Evolutionary conservation across 2,329 filamentous ascomycete genomes (phyloP), one percentile per base, ranked within the genome.

Genomic region (Colletotrichum truncatum): DNA sequence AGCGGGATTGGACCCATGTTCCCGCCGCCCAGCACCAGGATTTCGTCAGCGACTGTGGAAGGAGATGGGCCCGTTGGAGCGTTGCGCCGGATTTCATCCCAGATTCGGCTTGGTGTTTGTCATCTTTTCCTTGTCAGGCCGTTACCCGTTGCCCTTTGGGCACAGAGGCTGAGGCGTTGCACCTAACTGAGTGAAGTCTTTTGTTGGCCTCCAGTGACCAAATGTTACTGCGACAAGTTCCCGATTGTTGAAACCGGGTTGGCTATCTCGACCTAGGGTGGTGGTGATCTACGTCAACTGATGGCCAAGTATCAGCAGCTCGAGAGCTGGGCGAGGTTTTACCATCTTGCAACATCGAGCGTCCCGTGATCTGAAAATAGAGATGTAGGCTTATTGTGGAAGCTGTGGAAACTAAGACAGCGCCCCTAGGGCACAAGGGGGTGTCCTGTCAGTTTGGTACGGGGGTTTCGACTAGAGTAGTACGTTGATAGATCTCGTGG

Each of bases 101-200:
- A 48, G 32, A 66, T 66, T 64, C 36, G 64, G 64, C 30, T 46
- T 66, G 64, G 64, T 64, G 58, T 64, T 63, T 52, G 34, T 53
- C 59, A 53, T 39, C n/a, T 10, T 46, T 32, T 32, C 28, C 36
- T 43, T 43, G 45, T 64, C 53, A 48, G 34, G 49, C 49, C 30
- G 39, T 39, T 65, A 49, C 25, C 36, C 41, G 39, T 34, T 51
- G 25, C 18, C 36, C 4, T 55, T 49, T 21, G 32, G 38, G 4
- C 10, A 64, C 45, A n/a, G 12, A 52, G 25, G 43, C 51, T 51
- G 36, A 52, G 52, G 46, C 25, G 36, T 18, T 48, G 51, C 16
- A n/a, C 36, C 7, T 25, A 18, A 25, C 16, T 28, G 10, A 41
- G 11, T 38, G 3, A 16, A 32, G 26, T 12, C 12, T 12, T 38